phyloP scores from a whole-genome alignment of 148 eudicot species.

The Cornus florida region DNA sequence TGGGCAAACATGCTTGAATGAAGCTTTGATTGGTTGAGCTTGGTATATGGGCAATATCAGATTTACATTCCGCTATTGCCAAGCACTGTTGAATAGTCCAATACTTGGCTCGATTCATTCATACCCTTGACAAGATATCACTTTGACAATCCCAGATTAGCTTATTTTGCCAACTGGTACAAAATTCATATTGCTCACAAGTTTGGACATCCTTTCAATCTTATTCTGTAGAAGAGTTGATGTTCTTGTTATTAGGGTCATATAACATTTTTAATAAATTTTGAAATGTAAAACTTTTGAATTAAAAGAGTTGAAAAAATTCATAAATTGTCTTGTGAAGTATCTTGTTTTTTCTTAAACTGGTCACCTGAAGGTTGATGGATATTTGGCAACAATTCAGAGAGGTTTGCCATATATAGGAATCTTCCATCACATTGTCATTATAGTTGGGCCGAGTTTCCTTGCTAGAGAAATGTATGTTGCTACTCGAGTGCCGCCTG shows the following conservation, averaged over 20 bases:
- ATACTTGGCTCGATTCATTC: neutral
- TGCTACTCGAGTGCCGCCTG: too few species aligned
- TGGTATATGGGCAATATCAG: too few species aligned
- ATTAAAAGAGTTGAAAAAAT: neutral
- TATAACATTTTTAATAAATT: too few species aligned
- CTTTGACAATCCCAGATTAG: neutral
- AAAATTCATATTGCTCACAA: neutral
- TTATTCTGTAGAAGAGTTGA: neutral
- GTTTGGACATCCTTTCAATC: neutral
- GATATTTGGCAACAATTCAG: neutral
- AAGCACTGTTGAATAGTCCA: neutral
- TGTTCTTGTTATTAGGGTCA: neutral
- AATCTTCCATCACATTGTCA: neutral
- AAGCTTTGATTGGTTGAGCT: too few species aligned
- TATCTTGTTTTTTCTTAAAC: neutral
- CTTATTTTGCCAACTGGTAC: neutral
- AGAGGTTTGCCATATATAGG: neutral
- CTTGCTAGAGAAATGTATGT: too few species aligned
- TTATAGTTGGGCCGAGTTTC: too few species aligned
- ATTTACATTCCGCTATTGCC: neutral
- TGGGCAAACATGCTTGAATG: neutral
- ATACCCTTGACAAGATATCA: neutral
- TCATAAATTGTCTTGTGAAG: neutral
- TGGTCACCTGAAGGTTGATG: neutral
- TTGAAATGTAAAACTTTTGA: neutral